Evolutionary conservation across 2,329 filamentous ascomycete species (phyloP), one percentile per base, ranked within the genome.

Genomic region (Fusarium sp.): DNA sequence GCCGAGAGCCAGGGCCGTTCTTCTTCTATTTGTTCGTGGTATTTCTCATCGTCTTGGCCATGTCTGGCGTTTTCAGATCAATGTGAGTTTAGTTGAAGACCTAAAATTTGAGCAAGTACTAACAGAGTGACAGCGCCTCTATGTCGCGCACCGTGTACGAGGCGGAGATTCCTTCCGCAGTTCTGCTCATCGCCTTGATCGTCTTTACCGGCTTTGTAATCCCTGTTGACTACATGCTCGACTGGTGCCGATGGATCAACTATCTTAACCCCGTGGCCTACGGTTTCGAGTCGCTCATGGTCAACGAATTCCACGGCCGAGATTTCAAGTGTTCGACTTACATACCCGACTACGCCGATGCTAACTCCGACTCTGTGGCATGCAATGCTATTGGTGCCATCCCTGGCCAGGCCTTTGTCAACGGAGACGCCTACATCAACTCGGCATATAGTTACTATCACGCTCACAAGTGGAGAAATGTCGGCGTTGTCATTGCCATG

Each of bases 241-340:
- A 86, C 1, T 93, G 91, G 90, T 89, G 88, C 50, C 84, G 89
- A 38, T 93, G 91, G 91, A 90, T 93, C 70, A 89, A 89, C 70
- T 92, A 91, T 73, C 81, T 92, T 52, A 88, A 92, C 67, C 90
- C 90, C 2, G 87, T 93, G 14, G 87, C 87, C 2, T 93, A 93
- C 71, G 89, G 86, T 1, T 93, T 92, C 77, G 91, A 93, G 74
- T 83, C 86, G 2, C 82, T 92, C 35, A 89, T 91, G 88, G 83
- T 89, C 69, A 93, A 93, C 78, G 92, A 93, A 35, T 93, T 93
- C 50, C 60, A 71, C 42, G 67, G 62, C 31, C 75, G 76, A 14
- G 20, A 66, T 4, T 77, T 78, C 42, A 10, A 65, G 16, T 79
- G 77, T 54, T 63, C 62, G 6, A 35, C 34, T 6, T 70, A 69